Conservation (phyloP, 1,139 yeast species). For the Protomyces lactucae-debilis region DNA sequence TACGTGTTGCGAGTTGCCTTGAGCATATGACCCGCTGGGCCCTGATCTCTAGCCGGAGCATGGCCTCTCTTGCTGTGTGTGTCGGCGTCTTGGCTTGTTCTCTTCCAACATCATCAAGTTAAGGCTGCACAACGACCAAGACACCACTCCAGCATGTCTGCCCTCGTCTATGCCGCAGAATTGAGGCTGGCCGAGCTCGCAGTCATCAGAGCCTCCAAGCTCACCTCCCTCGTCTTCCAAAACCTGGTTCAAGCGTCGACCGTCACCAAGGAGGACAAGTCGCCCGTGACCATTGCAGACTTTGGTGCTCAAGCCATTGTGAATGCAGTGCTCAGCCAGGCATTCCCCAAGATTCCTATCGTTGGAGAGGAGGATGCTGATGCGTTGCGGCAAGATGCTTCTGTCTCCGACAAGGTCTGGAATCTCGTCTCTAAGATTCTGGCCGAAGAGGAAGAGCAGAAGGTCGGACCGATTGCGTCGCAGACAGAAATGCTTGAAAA, state of each 20-base stretch:
- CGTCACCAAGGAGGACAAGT: conserved; percentile 76
- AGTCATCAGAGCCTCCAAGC: conserved; percentile 75
- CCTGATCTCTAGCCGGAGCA: background rate
- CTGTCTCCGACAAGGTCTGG: conserved; percentile 46
- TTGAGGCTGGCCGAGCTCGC: conserved; percentile 43
- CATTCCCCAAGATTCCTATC: conserved; percentile 77
- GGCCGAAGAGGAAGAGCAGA: conserved; percentile 34
- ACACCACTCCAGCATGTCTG: background rate
- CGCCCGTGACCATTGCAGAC: conserved; percentile 98
- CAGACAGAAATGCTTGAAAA: conserved; percentile 54
- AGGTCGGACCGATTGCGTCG: conserved; percentile 42
- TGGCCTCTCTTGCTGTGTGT: background rate
- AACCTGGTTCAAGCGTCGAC: conserved; percentile 52
- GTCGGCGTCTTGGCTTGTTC: too few species aligned
- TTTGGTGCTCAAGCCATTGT: conserved; percentile 93
- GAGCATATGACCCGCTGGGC: background rate
- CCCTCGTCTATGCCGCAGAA: conserved; percentile 16
- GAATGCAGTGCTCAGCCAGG: conserved; percentile 70
- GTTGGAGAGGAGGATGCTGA: conserved; percentile 93
- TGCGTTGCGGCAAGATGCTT: conserved; percentile 51
- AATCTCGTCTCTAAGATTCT: conserved; percentile 35
- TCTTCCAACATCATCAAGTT: background rate
- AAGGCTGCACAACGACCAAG: background rate
- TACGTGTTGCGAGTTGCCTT: background rate
- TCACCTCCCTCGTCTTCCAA: conserved; percentile 68